Evolutionary conservation across 495 filamentous ascomycete species (phyloP).

Genomic region (Aspergillus homomorphus): DNA sequence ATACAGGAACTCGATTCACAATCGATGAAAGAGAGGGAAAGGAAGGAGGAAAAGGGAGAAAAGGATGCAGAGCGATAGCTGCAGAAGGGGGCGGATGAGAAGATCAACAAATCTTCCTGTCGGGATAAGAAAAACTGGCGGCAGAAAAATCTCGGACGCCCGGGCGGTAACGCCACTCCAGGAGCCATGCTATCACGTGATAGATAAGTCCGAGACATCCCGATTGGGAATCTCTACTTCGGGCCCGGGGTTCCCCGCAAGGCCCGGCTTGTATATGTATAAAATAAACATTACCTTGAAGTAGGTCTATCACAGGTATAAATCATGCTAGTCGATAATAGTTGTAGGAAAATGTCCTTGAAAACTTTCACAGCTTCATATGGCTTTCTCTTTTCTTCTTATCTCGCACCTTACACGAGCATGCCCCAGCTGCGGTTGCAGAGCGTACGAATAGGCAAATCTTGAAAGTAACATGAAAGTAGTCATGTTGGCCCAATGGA

Average conservation of each 20-base stretch:
- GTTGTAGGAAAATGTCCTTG: too few species aligned
- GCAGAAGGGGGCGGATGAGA: background rate
- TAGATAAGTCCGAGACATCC: background rate
- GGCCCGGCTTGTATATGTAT: background rate
- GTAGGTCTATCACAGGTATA: too few species aligned
- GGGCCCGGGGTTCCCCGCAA: too few species aligned
- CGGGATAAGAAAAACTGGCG: slow-evolving; percentile 4
- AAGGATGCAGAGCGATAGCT: slow-evolving; percentile 4
- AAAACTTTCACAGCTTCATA: too few species aligned
- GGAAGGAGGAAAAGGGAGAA: slow-evolving; percentile 3
- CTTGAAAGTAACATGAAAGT: too few species aligned
- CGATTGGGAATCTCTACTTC: background rate
- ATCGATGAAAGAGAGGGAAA: background rate
- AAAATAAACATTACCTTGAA: background rate
- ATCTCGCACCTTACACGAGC: too few species aligned
- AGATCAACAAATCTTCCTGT: background rate
- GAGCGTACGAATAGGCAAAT: too few species aligned
- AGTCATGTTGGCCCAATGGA: too few species aligned
- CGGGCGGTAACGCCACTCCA: slow-evolving; percentile 2
- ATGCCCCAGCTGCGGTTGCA: too few species aligned
- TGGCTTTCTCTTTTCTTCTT: too few species aligned
- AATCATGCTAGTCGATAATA: too few species aligned
- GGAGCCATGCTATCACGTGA: background rate
- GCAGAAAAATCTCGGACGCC: slow-evolving; percentile 1
- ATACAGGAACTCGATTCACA: background rate